These are phyloP conservation scores for Lizonia empirigonia DNA, from an alignment of 2,329 filamentous ascomycete species.

Conservation along the genomic window DNA sequence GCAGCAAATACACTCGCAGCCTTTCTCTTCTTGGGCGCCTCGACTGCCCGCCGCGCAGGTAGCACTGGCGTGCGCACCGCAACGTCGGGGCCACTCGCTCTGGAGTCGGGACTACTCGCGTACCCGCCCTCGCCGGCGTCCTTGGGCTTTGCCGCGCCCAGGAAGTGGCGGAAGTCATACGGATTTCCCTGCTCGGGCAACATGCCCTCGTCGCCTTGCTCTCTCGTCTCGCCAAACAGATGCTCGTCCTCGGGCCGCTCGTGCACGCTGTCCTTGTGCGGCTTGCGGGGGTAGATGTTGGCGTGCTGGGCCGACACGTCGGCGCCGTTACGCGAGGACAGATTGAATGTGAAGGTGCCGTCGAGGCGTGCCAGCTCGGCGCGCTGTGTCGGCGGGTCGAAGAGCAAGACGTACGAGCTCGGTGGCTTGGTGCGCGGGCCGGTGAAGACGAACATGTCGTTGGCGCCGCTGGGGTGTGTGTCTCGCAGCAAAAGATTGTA, in stretches of 20 bases:
- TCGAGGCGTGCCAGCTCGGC: slow-evolving; percentile 84
- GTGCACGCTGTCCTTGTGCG: slow-evolving; percentile 28
- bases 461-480: slow-evolving; percentile 28
- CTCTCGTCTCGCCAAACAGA: slow-evolving; percentile 32
- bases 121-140: slow-evolving; percentile 38
- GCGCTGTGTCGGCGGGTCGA: slow-evolving; percentile 73
- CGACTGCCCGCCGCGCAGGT: slow-evolving; percentile 3
- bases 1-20: slow-evolving; percentile 21
- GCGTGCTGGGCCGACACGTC: slow-evolving; percentile 70
- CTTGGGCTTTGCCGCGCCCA: slow-evolving; percentile 41
- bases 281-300: slow-evolving; percentile 60
- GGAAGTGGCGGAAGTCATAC: slow-evolving; percentile 57
- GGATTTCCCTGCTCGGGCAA: slow-evolving; percentile 54
- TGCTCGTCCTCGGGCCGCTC: slow-evolving; percentile 32
- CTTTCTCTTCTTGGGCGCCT: slow-evolving; percentile 37
- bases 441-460: slow-evolving; percentile 49
- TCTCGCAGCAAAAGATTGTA: slow-evolving; percentile 43
- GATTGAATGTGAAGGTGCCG: slow-evolving; percentile 86
- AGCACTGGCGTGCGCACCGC: background rate
- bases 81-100: no score
- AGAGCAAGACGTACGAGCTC: slow-evolving; percentile 65
- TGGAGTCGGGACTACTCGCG: slow-evolving; percentile 38
- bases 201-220: slow-evolving; percentile 37
- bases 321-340: slow-evolving; percentile 70
- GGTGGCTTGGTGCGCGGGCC: slow-evolving; percentile 43